Percentiles rank a stretch among this genome's conserved stretches.
phyloP scores from a whole-genome alignment of 495 filamentous ascomycete species.

The Daldinia loculata region DNA sequence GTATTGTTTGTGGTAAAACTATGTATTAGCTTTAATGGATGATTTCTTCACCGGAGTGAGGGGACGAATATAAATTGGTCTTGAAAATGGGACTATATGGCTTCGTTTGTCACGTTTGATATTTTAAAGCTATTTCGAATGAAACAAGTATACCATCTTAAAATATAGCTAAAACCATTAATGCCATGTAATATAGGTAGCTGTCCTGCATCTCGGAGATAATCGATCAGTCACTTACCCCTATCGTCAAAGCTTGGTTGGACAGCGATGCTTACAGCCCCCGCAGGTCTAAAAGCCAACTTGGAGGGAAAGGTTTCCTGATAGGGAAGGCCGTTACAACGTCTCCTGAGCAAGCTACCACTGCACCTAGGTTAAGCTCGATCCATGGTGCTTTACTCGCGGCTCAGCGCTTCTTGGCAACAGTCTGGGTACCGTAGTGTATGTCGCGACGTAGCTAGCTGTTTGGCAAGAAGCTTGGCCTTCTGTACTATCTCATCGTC shows the following conservation, averaged over 20 bases:
- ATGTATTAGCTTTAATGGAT: neutral
- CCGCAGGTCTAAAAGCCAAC: conserved; percentile 9
- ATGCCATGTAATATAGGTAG: neutral
- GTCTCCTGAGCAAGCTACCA: neutral
- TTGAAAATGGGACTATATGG: neutral
- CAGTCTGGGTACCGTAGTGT: neutral
- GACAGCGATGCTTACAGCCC: conserved; percentile 9
- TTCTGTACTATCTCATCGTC: neutral
- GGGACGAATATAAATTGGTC: neutral
- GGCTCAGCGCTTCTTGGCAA: conserved; percentile 24
- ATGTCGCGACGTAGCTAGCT: neutral
- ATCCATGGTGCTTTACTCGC: conserved; percentile 10
- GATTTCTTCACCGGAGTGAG: neutral
- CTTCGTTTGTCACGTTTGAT: neutral
- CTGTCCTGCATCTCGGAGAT: conserved; percentile 11
- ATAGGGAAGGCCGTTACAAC: conserved; percentile 35
- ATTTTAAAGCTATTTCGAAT: neutral
- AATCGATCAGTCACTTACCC: conserved; percentile 3
- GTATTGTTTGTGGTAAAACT: neutral
- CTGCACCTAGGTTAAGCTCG: conserved; percentile 10
- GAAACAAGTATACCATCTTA: neutral
- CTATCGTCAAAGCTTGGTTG: conserved; percentile 22
- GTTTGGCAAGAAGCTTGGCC: neutral
- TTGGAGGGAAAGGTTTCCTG: conserved; percentile 9
- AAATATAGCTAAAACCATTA: neutral